Evolutionary conservation across 768 basidiomycete genomes (phyloP).

Genomic region (Suillus decipiens): DNA sequence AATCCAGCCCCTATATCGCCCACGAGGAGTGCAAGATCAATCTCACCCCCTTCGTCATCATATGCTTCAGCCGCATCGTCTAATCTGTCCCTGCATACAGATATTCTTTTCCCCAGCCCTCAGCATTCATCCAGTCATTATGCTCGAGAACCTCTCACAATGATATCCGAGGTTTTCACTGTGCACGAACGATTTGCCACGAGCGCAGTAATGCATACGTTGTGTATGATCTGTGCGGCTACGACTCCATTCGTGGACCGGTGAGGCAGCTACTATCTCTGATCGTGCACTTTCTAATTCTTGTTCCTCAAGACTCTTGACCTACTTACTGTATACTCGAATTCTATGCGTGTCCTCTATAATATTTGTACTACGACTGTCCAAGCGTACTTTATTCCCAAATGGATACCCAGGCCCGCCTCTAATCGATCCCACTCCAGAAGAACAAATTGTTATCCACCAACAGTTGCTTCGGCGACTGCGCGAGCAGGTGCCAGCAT

Average conservation of each 20-base stretch:
- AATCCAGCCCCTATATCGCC: constrained; percentile 4
- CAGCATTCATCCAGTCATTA: constrained; percentile 32
- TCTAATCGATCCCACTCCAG: constrained; percentile 71
- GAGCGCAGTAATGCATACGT: constrained; percentile 43
- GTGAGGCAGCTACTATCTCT: constrained; percentile 35
- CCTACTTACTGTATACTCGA: constrained; percentile 59
- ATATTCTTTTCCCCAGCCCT: constrained; percentile 10
- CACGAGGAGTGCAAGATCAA: constrained; percentile 2
- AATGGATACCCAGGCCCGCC: constrained; percentile 82
- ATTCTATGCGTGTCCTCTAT: constrained; percentile 56
- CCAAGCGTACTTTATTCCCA: constrained; percentile 81
- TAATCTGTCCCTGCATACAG: constrained; percentile 19
- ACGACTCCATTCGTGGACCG: constrained; percentile 60
- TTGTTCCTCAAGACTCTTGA: constrained; percentile 57
- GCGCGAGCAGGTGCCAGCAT: constrained; percentile 38
- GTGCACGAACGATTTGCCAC: constrained; percentile 51
- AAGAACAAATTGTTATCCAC: constrained; percentile 69
- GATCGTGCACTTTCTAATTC: background rate
- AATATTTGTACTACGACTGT: constrained; percentile 50
- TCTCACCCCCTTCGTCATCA: constrained; percentile 12
- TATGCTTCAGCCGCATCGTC: constrained; percentile 31
- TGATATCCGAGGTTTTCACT: constrained; percentile 53
- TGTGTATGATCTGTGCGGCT: constrained; percentile 48
- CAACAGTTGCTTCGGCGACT: constrained; percentile 41
- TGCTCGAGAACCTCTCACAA: constrained; percentile 41